Evolutionary conservation across 2,329 filamentous ascomycete species (phyloP), one percentile per base, ranked within the genome.

Genomic region (Keithomyces neogunnii): DNA sequence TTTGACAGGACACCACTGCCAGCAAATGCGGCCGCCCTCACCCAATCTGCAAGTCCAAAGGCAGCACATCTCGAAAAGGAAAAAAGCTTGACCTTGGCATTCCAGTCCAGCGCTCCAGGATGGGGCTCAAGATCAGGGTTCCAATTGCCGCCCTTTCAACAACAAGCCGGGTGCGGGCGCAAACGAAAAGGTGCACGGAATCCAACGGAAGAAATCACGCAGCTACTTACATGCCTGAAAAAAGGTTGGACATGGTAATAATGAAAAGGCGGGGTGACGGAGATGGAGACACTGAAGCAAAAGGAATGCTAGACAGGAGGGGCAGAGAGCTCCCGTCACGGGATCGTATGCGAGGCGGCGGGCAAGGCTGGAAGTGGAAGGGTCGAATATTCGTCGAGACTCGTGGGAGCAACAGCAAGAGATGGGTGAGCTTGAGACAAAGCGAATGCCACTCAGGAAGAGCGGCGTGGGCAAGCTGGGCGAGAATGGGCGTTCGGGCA

Each of bases 181-280:
- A 38, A 1, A 3, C n/a, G 26, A 51, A 33, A 26, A 49, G 19
- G 40, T 51, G 49, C 6, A 19, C 39, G 28, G n/a, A 28, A 54
- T 51, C 36, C 7, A 38, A 5, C 7, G 6, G 19, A 40, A 13
- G 6, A 2, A 40, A 40, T 9, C 19, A 26, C 38, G 26, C 13
- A 40, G 38, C 9, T 55, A 78, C 78, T 77, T 72, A 81, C 78
- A 81, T 81, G 68, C 78, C 77, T 62, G 77, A 81, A 65, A 81
- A 81, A 60, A 81, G 69, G 69, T 80, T 80, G 60, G 78, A 81
- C 77, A 81, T 81, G 64, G 61, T 70, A 60, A 19, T 19, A 36
- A 45, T 45, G 47, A 46, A 54, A 51, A 45, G 45, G 53, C 47
- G 54, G 51, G 50, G 50, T 45, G 48, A 33, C 49, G 45, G 44